Conservation (phyloP, 805 yeast species). For the Hanseniaspora pseudoguilliermondii region DNA sequence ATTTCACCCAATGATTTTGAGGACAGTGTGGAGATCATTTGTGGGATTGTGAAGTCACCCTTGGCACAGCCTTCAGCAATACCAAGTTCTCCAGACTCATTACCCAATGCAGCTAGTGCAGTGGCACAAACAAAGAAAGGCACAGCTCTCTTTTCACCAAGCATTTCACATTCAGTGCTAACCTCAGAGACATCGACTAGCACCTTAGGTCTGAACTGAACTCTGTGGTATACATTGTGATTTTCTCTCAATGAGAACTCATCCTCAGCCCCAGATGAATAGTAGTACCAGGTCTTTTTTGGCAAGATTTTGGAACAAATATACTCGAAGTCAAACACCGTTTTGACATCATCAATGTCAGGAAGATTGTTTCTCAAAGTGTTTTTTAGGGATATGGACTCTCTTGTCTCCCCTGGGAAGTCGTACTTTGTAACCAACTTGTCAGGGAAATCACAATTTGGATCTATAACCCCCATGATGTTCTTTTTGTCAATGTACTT, state of each 20-base stretch:
- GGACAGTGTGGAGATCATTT: constrained; percentile 88
- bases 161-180: constrained; percentile 57
- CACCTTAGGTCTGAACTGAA: constrained; percentile 75
- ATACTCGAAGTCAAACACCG: constrained; percentile 74
- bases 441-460: constrained; percentile 18
- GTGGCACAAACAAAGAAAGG: constrained; percentile 90
- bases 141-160: constrained; percentile 54
- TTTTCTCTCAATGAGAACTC: constrained; percentile 83
- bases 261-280: constrained; percentile 84
- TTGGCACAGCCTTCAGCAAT: constrained; percentile 72
- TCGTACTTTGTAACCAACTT: constrained; percentile 22
- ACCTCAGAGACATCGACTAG: constrained; percentile 68
- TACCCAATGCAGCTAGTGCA: constrained; percentile 83
- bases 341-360: constrained; percentile 53
- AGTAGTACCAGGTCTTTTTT: constrained; percentile 82
- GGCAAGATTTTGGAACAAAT: constrained; percentile 71
- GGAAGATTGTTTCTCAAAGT: constrained; percentile 42
- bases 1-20: constrained; percentile 82
- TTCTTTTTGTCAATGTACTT: constrained; percentile 46
- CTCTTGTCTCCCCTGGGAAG: constrained; percentile 27
- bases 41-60: constrained; percentile 46
- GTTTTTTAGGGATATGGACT: constrained; percentile 23
- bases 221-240: constrained; percentile 76
- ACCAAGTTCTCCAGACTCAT: constrained; percentile 73
- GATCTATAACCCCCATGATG: constrained; percentile 45